Conservation (phyloP, 2,329 filamentous ascomycete genomes). For the Zasmidium angulare region DNA sequence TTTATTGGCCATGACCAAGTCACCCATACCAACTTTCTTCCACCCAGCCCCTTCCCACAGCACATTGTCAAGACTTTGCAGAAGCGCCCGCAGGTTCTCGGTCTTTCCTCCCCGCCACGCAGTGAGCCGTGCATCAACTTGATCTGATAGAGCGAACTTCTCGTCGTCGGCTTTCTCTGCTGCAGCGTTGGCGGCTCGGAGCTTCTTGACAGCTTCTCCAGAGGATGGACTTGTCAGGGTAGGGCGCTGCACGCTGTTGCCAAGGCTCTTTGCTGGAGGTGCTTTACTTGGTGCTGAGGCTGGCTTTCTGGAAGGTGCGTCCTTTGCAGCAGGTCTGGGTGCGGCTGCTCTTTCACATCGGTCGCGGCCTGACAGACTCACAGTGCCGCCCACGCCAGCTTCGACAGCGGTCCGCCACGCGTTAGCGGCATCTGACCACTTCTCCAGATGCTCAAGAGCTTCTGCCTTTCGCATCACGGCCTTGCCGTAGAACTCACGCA, state of each 20-base stretch:
- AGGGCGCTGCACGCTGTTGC: slow-evolving; percentile 28
- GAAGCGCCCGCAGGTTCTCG: slow-evolving; percentile 83
- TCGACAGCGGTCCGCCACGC: slow-evolving; percentile 85
- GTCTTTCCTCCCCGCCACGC: slow-evolving; percentile 88
- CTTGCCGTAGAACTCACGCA: slow-evolving; percentile 92
- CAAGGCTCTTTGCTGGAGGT: slow-evolving; percentile 23
- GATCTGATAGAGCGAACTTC: slow-evolving; percentile 83
- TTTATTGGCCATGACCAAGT: slow-evolving; percentile 87
- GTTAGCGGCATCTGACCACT: slow-evolving; percentile 78
- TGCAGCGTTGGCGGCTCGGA: slow-evolving; percentile 81
- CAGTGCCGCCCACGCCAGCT: slow-evolving; percentile 78
- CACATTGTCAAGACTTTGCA: slow-evolving; percentile 83
- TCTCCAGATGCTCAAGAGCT: slow-evolving; percentile 91
- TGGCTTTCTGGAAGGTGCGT: slow-evolving; percentile 48
- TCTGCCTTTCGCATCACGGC: slow-evolving; percentile 93
- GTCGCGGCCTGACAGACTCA: slow-evolving; percentile 80
- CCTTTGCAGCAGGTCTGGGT: slow-evolving; percentile 55
- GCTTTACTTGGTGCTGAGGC: slow-evolving; percentile 45
- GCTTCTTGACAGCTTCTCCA: slow-evolving; percentile 72
- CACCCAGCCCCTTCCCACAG: slow-evolving; percentile 90
- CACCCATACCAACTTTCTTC: slow-evolving; percentile 95
- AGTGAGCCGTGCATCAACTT: slow-evolving; percentile 75
- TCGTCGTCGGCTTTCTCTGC: slow-evolving; percentile 87
- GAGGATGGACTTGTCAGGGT: slow-evolving; percentile 39
- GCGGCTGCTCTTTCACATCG: slow-evolving; percentile 83